Conservation (phyloP, 257 asterid species). For the Salvia miltiorrhiza region DNA sequence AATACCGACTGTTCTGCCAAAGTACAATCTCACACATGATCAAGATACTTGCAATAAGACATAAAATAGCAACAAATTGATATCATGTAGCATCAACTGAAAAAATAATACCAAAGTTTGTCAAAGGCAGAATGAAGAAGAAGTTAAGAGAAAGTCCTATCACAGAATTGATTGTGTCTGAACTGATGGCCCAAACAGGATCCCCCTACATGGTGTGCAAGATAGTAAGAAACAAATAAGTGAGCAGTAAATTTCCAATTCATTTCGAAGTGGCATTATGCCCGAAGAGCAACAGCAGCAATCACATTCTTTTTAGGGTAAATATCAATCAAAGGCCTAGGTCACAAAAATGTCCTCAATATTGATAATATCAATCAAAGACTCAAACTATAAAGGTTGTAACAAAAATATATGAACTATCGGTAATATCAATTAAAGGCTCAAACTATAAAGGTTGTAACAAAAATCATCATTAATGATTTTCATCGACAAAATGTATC, state of each 20-base stretch:
- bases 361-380: no score
- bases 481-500: no score
- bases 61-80: neutral
- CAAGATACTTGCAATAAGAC: slow-evolving; percentile 27
- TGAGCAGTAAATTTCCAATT: neutral
- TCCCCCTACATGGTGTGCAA: slow-evolving; percentile 67
- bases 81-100: neutral
- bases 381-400: no score
- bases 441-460: no score
- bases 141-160: slow-evolving; percentile 87
- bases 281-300: neutral
- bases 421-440: no score
- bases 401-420: no score
- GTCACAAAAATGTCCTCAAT: no score
- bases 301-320: neutral
- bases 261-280: neutral
- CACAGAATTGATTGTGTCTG: slow-evolving; percentile 64
- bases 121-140: slow-evolving; percentile 78
- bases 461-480: no score
- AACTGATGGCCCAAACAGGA: slow-evolving; percentile 93
- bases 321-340: no score
- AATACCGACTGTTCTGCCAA: slow-evolving; percentile 94
- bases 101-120: slow-evolving; percentile 55
- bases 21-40: slow-evolving; percentile 30
- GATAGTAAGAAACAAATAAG: neutral